These are phyloP conservation scores for Tolypocladium album DNA, from an alignment of 2,329 filamentous ascomycete genomes.

Conservation along the genomic window DNA sequence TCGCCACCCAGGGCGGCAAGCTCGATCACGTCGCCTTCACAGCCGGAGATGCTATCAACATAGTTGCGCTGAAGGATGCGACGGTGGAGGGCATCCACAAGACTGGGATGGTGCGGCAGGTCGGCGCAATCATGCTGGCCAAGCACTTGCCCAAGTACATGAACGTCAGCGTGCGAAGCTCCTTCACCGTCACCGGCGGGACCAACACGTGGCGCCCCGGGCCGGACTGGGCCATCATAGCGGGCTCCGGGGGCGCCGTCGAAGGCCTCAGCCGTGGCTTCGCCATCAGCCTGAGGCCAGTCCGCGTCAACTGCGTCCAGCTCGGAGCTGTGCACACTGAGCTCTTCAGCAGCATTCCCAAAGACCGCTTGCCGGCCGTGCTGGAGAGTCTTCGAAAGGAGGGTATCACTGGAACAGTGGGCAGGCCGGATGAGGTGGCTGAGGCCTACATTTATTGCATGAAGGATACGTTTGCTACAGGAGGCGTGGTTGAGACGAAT, in stretches of 20 bases:
- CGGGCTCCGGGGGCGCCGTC: slow-evolving; percentile 36
- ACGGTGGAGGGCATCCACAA: slow-evolving; percentile 26
- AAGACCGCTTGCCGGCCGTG: slow-evolving; percentile 5
- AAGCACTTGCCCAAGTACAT: slow-evolving; percentile 37
- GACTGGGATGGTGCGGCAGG: slow-evolving; percentile 37
- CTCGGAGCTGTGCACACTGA: slow-evolving; percentile 44
- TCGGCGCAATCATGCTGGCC: slow-evolving; percentile 38
- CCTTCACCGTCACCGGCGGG: slow-evolving; percentile 47
- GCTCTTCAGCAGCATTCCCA: slow-evolving; percentile 14
- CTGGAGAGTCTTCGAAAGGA: slow-evolving; percentile 8
- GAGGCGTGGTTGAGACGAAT: slow-evolving; percentile 14
- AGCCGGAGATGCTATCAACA: slow-evolving; percentile 33
- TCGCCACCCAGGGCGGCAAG: slow-evolving; percentile 32
- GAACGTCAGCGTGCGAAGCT: slow-evolving; percentile 26
- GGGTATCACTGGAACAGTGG: slow-evolving; percentile 12
- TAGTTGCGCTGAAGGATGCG: slow-evolving; percentile 27
- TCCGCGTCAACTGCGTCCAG: slow-evolving; percentile 51
- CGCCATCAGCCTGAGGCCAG: slow-evolving; percentile 51
- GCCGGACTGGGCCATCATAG: slow-evolving; percentile 38
- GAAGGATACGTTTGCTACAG: slow-evolving; percentile 28
- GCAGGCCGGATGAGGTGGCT: slow-evolving; percentile 26
- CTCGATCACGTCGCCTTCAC: slow-evolving; percentile 50
- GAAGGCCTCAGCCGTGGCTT: slow-evolving; percentile 43
- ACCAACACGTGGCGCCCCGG: slow-evolving; percentile 37
- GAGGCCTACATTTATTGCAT: slow-evolving; percentile 33